Evolutionary conservation across 1,284 basidiomycete genomes (phyloP), one percentile per base, ranked within the genome.

Genomic region (Leccinum subspadiceum): DNA sequence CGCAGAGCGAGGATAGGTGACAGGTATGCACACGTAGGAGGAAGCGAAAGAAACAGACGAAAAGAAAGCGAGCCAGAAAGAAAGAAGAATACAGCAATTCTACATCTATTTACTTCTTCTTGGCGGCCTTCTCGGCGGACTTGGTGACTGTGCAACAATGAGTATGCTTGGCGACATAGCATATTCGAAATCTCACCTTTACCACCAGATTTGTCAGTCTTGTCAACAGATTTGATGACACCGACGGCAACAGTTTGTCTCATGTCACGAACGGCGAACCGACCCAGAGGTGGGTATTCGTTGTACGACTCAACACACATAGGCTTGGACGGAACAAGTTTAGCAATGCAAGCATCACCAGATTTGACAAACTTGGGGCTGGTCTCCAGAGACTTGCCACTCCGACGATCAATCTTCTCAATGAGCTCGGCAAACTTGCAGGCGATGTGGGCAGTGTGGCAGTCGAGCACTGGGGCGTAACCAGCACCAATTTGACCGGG

Each of bases 361-460:
- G 92, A 94, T 87, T 97, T 97, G 87, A 98, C 90, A 82, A 94
- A 96, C 83, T 99, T 99, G 79, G 96, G 96, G 63, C 72, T 82
- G 81, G 81, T 99, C 82, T 99, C 95, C 63, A 96, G 84, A 58
- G 86, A 84, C 84, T 97, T 97, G 79, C 96, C 96, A 75, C 92
- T 92, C 77, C 97, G 95, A 76, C 95, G 92, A 84, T 99, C 96
- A 78, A 99, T 98, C 90, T 99, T 98, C 87, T 98, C 94, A 73
- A 95, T 84, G 78, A 98, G 88, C 79, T 96, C 94, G 69, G 94
- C 85, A 82, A 99, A 99, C 84, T 98, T 98, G 93, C 97, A 99
- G 68, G 97, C 97, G 78, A 99, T 99, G 88, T 98, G 96, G 76
- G 96, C 95, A 67, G 96, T 99, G 90, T 99, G 96, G 84, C 96